Evolutionary conservation across 179 eudicot species (phyloP), one percentile per base, ranked within the genome.

Genomic region (Spinacia oleracea): DNA sequence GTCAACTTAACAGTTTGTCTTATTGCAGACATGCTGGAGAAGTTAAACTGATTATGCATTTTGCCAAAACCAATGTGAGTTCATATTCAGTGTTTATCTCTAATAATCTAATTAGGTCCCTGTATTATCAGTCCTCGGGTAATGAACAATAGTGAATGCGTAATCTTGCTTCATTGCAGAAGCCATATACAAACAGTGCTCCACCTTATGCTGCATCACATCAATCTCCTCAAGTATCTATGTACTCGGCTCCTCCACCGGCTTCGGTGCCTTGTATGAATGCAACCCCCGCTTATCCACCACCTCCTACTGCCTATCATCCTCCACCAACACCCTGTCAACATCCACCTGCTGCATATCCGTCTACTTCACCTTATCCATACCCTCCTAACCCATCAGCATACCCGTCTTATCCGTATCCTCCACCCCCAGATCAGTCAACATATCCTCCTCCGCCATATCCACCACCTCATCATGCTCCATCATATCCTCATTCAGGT

Each of bases 21-120:
- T 67, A 56, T 21, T 74, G 65, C 87, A 95, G 98, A 86, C 80
- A 87, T 88, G 97, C 98, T 11, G 98, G 98, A 80, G 98, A 95
- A 90, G 86, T 95, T 34, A 91, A 91, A 76, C 72, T 95, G 77
- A 95, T 93, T 75, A 83, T 95, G 91, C 93, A 93, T 80, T 95
- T 87, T 80, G 82, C 90, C 62, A 84, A 85, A 66, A 87, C 91
- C 85, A 87, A 81, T 75, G 98, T 90, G 83, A 86, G 90, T 79
- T 78, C 46, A 38, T 9, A 42, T 4, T 38, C 1, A 16, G 18
- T 42, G 35, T 32, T 12, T 29, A 21, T 34, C 68, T 55, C 43
- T 63, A 10, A 14, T 5, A 2, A 16, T 25, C 1, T n/a, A 1
- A 38, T 38, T 42, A 21, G n/a, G 32, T 21, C 76, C 11, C 14